These are phyloP conservation scores for Lactarius evosmus DNA, from an alignment of 768 basidiomycete species.

Conservation along the genomic window DNA sequence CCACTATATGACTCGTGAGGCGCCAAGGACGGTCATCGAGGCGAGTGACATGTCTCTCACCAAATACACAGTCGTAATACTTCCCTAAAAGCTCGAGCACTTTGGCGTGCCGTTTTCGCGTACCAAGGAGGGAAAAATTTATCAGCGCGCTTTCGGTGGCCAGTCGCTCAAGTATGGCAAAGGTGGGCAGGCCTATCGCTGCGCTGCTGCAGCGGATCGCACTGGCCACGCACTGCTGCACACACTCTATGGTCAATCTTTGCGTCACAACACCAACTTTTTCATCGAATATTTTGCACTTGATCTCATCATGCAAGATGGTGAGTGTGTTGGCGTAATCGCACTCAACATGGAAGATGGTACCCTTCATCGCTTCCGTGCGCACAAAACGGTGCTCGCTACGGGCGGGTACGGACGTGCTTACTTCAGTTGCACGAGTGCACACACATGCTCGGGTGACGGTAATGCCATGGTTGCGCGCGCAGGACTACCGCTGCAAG, in stretches of 20 bases:
- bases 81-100: slow-evolving; percentile 79
- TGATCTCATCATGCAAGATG: slow-evolving; percentile 97
- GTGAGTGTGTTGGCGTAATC: slow-evolving; percentile 98
- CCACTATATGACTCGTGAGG: slow-evolving; percentile 99
- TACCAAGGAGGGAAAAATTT: slow-evolving; percentile 98
- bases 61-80: slow-evolving; percentile 1
- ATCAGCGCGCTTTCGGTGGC: slow-evolving; percentile 98
- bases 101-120: slow-evolving; percentile 98
- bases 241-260: slow-evolving; percentile 98
- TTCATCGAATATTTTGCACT: slow-evolving; percentile 99
- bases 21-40: slow-evolving; percentile 90
- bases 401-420: slow-evolving; percentile 98
- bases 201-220: slow-evolving; percentile 97
- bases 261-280: slow-evolving; percentile 98
- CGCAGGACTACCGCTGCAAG: slow-evolving; percentile 94
- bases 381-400: slow-evolving; percentile 97
- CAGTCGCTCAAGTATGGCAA: slow-evolving; percentile 97
- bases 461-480: slow-evolving; percentile 98
- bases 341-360: slow-evolving; percentile 99
- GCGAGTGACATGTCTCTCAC: slow-evolving; percentile 39
- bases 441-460: slow-evolving; percentile 98
- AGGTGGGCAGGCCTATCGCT: slow-evolving; percentile 98
- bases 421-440: slow-evolving; percentile 98
- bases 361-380: slow-evolving; percentile 95
- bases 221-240: slow-evolving; percentile 98